A percentile compares a stretch with the other conserved stretches of the same genome.
Conservation (phyloP, 1,284 basidiomycete genomes). For the Sporisorium graminicola region DNA sequence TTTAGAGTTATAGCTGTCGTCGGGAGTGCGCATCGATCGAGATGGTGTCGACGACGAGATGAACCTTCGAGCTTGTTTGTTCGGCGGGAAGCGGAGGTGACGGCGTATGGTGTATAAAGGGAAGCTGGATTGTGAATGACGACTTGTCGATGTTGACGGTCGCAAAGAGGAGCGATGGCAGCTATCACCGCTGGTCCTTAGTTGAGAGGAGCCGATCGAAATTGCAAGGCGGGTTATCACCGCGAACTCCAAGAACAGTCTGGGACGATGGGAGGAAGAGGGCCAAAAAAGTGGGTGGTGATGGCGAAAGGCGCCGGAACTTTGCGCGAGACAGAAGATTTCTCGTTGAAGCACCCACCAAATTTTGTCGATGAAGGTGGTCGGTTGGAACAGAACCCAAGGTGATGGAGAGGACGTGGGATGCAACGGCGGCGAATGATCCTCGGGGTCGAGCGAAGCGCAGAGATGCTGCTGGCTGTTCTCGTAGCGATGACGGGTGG, state of each 20-base stretch:
- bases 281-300: not conserved
- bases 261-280: not conserved
- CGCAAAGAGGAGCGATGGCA: not conserved
- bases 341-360: not conserved
- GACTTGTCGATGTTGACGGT: not conserved
- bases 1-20: not conserved
- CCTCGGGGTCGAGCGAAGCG: not conserved
- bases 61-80: slow-evolving; percentile 2
- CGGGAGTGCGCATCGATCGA: slow-evolving; percentile 5
- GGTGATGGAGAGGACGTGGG: not conserved
- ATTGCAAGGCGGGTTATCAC: not conserved
- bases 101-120: not conserved
- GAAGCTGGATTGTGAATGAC: not conserved
- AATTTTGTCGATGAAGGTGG: not conserved
- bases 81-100: not conserved
- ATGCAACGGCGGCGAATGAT: slow-evolving; percentile 2
- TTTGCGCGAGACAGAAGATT: not conserved
- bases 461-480: not conserved
- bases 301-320: not conserved
- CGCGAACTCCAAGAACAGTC: not conserved
- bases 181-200: not conserved
- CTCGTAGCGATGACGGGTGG: not conserved
- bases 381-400: not conserved
- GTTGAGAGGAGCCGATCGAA: not conserved
- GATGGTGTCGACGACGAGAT: slow-evolving; percentile 3